phyloP scores from a whole-genome alignment of 768 basidiomycete species.

The Agaricus sinodeliciosus region DNA sequence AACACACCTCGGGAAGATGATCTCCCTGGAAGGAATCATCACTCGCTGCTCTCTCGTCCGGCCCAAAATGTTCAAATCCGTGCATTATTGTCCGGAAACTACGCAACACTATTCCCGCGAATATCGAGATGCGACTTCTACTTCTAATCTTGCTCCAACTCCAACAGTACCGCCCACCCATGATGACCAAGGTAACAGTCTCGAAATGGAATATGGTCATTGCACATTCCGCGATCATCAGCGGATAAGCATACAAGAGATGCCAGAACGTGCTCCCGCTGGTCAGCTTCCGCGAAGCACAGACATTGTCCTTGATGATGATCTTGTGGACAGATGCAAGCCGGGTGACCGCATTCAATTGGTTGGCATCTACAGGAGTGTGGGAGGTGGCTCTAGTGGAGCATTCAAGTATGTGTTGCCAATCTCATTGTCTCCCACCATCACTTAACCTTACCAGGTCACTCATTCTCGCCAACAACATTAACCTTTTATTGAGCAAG shows the following conservation, averaged over 20 bases:
- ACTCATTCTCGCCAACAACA: conserved; percentile 88
- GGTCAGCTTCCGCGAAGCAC: conserved; percentile 95
- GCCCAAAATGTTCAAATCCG: conserved; percentile 96
- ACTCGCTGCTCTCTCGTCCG: conserved; percentile 97
- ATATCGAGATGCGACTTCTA: conserved; percentile 90
- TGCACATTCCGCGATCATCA: conserved; percentile 95
- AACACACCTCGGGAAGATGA: conserved; percentile 90
- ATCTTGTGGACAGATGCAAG: conserved; percentile 95
- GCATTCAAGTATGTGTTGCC: conserved; percentile 78
- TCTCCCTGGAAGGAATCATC: conserved; percentile 95
- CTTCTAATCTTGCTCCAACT: conserved; percentile 80
- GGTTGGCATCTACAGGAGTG: conserved; percentile 90
- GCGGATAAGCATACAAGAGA: conserved; percentile 96
- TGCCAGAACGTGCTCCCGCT: conserved; percentile 98
- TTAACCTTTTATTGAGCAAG: conserved; percentile 92
- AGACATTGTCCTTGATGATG: conserved; percentile 93
- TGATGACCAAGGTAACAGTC: conserved; percentile 81
- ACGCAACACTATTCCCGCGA: conserved; percentile 76
- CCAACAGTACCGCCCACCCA: conserved; percentile 84
- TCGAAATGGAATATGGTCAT: conserved; percentile 90
- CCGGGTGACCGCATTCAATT: conserved; percentile 97
- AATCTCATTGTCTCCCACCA: conserved; percentile 10
- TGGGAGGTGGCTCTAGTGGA: conserved; percentile 85
- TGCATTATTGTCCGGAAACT: conserved; percentile 93
- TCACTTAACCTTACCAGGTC: conserved; percentile 48